A percentile compares a stretch with the other conserved stretches of the same genome.
Evolutionary conservation across 2,329 filamentous ascomycete species (phyloP).

Genomic region (Beauveria varroae): DNA sequence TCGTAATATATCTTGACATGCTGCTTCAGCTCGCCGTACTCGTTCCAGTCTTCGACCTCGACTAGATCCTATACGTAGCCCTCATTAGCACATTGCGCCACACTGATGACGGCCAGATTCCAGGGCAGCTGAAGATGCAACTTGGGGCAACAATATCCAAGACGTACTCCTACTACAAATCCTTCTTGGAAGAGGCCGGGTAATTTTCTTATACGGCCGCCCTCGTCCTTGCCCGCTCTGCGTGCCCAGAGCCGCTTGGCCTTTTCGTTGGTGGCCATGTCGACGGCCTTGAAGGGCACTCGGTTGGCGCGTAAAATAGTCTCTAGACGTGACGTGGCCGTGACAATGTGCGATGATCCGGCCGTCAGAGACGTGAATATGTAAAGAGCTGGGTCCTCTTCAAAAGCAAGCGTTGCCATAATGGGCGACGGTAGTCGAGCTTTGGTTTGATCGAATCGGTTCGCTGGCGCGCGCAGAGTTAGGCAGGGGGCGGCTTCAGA

Average conservation of each 20-base stretch:
- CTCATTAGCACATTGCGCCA: not conserved
- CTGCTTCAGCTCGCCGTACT: constrained; percentile 90
- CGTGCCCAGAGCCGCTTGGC: constrained; percentile 85
- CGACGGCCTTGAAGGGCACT: constrained; percentile 86
- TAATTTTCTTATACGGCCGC: constrained; percentile 63
- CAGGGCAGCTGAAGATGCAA: not conserved
- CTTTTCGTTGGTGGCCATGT: constrained; percentile 83
- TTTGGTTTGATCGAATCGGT: not conserved
- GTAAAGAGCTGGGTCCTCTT: constrained; percentile 68
- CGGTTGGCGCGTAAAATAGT: constrained; percentile 93
- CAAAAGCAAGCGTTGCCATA: constrained; percentile 35
- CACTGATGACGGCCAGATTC: not conserved
- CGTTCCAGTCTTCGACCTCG: constrained; percentile 98
- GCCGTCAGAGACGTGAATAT: constrained; percentile 95
- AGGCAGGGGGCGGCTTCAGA: not conserved
- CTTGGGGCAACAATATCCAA: not conserved
- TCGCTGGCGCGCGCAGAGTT: not conserved
- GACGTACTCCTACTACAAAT: constrained; percentile 72
- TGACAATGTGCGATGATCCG: constrained; percentile 92
- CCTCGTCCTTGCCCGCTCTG: constrained; percentile 63
- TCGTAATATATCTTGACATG: constrained; percentile 66
- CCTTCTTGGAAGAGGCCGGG: constrained; percentile 86
- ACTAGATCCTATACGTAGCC: constrained; percentile 63
- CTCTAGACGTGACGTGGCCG: constrained; percentile 89
- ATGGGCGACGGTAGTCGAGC: not conserved